Evolutionary conservation across 148 eudicot species (phyloP).

Genomic region (Polygonum maritimum): DNA sequence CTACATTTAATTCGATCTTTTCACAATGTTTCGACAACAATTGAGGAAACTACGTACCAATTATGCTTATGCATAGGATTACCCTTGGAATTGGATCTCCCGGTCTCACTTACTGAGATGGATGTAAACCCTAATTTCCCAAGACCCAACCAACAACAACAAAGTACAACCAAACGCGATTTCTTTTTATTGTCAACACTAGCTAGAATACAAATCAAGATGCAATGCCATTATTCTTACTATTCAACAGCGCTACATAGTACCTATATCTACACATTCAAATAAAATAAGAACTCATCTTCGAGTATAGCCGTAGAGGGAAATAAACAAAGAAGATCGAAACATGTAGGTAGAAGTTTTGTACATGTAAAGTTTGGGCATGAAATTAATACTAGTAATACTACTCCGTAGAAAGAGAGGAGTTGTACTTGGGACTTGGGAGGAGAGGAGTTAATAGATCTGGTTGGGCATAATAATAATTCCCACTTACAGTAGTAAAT

Average conservation of each 20-base stretch:
- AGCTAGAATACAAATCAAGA: not conserved
- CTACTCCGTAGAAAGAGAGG: not conserved
- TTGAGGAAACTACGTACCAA: not conserved
- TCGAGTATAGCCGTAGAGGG: too few relatives aligned
- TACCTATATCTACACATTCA: not conserved
- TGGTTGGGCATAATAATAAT: not conserved
- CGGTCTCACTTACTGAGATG: not conserved
- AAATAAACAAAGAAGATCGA: not conserved
- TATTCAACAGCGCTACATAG: not conserved
- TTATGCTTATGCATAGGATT: not conserved
- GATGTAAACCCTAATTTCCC: not conserved
- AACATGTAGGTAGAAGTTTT: not conserved
- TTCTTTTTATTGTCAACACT: not conserved
- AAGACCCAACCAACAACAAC: not conserved
- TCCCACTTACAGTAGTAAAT: not conserved
- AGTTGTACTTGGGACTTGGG: not conserved
- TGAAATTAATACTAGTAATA: not conserved
- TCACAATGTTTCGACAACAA: not conserved
- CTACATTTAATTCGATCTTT: not conserved
- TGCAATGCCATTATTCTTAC: not conserved
- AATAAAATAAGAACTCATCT: too few relatives aligned
- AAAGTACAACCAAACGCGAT: not conserved
- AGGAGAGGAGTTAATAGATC: not conserved
- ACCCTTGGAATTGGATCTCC: not conserved
- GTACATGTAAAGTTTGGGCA: not conserved